These are phyloP conservation scores for Hypericum androsaemum DNA, from an alignment of 345 rosid genomes.

Conservation along the genomic window DNA sequence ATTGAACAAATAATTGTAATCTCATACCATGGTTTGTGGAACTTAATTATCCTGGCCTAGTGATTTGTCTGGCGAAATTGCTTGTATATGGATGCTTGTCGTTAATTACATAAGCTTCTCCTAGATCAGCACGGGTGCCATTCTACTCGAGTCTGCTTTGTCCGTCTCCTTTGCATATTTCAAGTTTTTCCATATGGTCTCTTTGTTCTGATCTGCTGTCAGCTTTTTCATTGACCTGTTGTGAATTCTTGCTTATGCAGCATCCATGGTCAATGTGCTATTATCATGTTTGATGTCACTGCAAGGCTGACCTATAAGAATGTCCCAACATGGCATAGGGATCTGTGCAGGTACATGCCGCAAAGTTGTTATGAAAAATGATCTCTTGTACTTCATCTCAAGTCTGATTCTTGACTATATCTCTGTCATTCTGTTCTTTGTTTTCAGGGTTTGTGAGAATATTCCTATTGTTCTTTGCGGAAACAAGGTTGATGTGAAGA, in stretches of 20 bases:
- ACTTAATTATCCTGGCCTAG: too few relatives aligned
- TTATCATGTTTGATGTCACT: conserved; percentile 95
- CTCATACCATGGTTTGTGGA: too few relatives aligned
- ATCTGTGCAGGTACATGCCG: conserved; percentile 64
- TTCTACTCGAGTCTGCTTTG: too few relatives aligned
- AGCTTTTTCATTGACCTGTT: neutral
- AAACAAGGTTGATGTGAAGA: conserved; percentile 51
- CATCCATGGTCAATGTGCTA: conserved; percentile 97
- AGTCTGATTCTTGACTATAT: neutral
- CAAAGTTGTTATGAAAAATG: neutral
- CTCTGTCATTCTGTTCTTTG: neutral
- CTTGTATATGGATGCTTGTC: too few relatives aligned
- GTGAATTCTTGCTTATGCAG: conserved; percentile 24
- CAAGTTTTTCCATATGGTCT: neutral
- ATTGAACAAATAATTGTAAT: too few relatives aligned
- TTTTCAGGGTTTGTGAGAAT: conserved; percentile 41
- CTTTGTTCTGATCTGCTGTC: too few relatives aligned
- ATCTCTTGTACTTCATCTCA: neutral
- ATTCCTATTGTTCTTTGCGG: conserved; percentile 52
- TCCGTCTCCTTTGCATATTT: neutral
- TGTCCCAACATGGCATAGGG: conserved; percentile 99
- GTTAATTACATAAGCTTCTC: too few relatives aligned
- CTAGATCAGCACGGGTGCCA: too few relatives aligned
- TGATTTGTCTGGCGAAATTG: too few relatives aligned
- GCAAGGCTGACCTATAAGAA: conserved; percentile 94